A percentile compares a stretch with the other conserved stretches of the same genome.
Evolutionary conservation across 2,329 filamentous ascomycete species (phyloP).

Genomic region (Fusarium newnesense): DNA sequence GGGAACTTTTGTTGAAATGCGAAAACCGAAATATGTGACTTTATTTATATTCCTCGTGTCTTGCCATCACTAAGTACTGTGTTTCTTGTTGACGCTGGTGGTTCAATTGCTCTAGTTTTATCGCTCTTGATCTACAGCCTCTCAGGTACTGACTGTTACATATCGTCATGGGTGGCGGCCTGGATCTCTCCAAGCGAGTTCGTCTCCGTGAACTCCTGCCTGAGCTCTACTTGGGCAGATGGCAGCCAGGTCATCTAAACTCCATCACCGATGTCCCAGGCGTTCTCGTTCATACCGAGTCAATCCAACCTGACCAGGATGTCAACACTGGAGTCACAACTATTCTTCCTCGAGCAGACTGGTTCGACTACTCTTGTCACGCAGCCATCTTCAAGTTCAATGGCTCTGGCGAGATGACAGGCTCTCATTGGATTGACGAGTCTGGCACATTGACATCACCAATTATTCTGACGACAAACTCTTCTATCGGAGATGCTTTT

Average conservation of each 20-base stretch:
- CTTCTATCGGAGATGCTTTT: constrained; percentile 67
- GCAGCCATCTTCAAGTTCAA: constrained; percentile 70
- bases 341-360: constrained; percentile 58
- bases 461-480: constrained; percentile 68
- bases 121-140: background rate
- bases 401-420: constrained; percentile 71
- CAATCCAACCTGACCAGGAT: constrained; percentile 50
- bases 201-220: constrained; percentile 58
- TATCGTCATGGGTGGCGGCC: background rate
- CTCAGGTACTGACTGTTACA: background rate
- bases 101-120: background rate
- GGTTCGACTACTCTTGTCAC: constrained; percentile 57
- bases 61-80: fast-evolving
- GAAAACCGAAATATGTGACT: background rate
- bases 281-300: constrained; percentile 58
- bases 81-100: background rate
- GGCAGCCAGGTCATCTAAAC: constrained; percentile 57
- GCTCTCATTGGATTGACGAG: constrained; percentile 70
- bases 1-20: constrained; percentile 1
- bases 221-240: constrained; percentile 55
- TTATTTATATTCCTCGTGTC: background rate
- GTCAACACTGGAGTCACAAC: constrained; percentile 63
- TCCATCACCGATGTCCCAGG: constrained; percentile 63
- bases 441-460: constrained; percentile 68
- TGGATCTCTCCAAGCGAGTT: background rate